Evolutionary conservation across 257 asterid genomes (phyloP), one percentile per base, ranked within the genome.

Genomic region (Nicotiana tomentosiformis): DNA sequence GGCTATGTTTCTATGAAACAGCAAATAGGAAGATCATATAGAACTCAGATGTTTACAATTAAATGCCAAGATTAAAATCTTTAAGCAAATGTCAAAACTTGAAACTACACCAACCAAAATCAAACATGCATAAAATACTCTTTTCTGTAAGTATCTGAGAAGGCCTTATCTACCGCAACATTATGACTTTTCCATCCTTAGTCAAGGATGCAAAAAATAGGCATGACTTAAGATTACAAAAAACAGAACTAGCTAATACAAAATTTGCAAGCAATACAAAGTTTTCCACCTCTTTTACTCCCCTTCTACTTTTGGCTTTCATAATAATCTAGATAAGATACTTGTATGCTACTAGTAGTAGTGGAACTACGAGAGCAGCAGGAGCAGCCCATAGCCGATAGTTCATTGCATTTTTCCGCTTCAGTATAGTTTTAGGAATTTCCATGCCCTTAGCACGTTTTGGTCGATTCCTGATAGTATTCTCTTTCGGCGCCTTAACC

Each of bases 401-500:
- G 87, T 94, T 93, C 1, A 91, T 88, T 5, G 91, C 89, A 86
- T 96, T 93, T 88, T 92, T 96, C 80, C 98, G 98, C 78, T 91
- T 94, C 37, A 94, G 92, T 67, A 92, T 86, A 65, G 88, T 88
- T 86, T 90, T 96, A 0, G 96, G 98, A 61, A 94, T 93, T 14
- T 91, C 93, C 1, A 78, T 35, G 4, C 92, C 97, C 86, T 89
- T 94, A 3, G 90, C 37, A 32, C 93, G 97, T 4, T 10, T 29
- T 33, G 68, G 82, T 83, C 94, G 91, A 6, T 49, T 84, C 90
- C 91, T 91, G 30, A 86, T 26, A 0, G 70, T 26, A 14, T 77
- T 88, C 79, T 89, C 97, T 86, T 93, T 93, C 12, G 90, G 82
- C 1, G 83, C 95, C 82, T 83, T 90, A 32, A 4, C 78, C 90